Base-by-base conservation (phyloP, 2,329 filamentous ascomycete species). In the Neofusicoccum sp. region DNA sequence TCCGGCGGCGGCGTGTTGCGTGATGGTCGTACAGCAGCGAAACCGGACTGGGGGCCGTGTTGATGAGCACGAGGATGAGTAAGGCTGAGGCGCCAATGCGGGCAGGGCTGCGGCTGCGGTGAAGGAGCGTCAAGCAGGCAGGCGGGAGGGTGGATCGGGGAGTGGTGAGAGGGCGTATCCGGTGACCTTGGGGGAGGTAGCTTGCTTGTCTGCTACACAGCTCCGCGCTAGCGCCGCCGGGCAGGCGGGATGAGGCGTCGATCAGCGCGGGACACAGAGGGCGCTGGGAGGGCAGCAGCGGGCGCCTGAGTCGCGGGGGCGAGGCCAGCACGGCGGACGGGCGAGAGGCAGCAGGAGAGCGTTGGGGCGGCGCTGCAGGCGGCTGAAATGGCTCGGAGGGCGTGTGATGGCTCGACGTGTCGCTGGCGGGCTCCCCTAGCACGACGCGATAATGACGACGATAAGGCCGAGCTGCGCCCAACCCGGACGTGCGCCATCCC, bases 51-150 rank as follows among this genome's bases (percentile, higher is more conserved):
- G 59, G 59, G 47, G 52, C 6, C 28, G 31, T 14, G 45, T 52
- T n/a, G 39, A 61, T 54, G 47, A 52, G 59, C 48, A 61, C 16
- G 28, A 61, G 28, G 58, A 61, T 61, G 59, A 61, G 48, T 61
- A 61, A 61, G 59, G 59, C 59, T 61, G 48, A 45, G 47, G 37
- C 22, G 52, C 50, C 54, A 58, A 58, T 58, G 54, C 41, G 39
- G 39, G 22, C 37, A 44, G 11, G 39, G 37, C 12, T 31, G 41
- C 39, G 39, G 39, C 39, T 14, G 54, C n/a, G 7, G 54, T 45
- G 5, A 14, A 12, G 22, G 28, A 37, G 7, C 9, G 14, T 31
- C 41, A 45, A 28, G 16, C 54, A 36, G 4, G n/a, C 5, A 9
- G 37, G 4, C 22, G 16, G 3, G 28, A 16, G 7, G 54, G 41